Evolutionary conservation across 805 yeast genomes (phyloP).

Genomic region (Ogataea sp.): DNA sequence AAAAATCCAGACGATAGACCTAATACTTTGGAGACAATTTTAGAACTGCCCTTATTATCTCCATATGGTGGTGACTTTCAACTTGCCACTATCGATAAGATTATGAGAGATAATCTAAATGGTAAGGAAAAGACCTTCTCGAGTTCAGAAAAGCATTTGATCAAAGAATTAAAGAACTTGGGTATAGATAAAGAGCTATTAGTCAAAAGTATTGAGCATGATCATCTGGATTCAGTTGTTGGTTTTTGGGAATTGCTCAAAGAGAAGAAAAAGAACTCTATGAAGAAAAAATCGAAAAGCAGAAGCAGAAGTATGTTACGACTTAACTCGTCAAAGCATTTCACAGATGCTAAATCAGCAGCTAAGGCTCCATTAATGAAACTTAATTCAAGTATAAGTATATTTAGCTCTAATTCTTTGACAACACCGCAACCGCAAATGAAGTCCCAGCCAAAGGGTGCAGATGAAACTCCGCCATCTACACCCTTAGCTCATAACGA

Average conservation of each 20-base stretch:
- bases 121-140: constrained; percentile 37
- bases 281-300: constrained; percentile 17
- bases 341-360: constrained; percentile 8
- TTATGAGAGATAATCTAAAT: constrained; percentile 27
- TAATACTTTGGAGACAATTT: constrained; percentile 36
- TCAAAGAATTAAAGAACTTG: constrained; percentile 49
- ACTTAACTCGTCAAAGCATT: constrained; percentile 17
- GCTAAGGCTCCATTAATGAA: background rate
- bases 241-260: constrained; percentile 68
- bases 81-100: constrained; percentile 29
- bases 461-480: background rate
- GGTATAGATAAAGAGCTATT: constrained; percentile 60
- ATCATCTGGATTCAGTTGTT: constrained; percentile 61
- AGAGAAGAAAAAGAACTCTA: constrained; percentile 36
- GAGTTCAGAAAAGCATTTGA: constrained; percentile 50
- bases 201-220: constrained; percentile 45
- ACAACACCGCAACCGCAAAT: background rate
- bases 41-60: constrained; percentile 42
- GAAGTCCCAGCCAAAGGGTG: background rate
- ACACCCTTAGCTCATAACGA: no score
- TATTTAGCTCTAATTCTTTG: background rate
- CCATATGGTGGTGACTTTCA: constrained; percentile 33
- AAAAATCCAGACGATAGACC: constrained; percentile 68
- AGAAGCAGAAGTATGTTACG: constrained; percentile 23
- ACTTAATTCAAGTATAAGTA: background rate